Conservation (phyloP, 441 rosid species). For the Lagerstroemia fauriei region DNA sequence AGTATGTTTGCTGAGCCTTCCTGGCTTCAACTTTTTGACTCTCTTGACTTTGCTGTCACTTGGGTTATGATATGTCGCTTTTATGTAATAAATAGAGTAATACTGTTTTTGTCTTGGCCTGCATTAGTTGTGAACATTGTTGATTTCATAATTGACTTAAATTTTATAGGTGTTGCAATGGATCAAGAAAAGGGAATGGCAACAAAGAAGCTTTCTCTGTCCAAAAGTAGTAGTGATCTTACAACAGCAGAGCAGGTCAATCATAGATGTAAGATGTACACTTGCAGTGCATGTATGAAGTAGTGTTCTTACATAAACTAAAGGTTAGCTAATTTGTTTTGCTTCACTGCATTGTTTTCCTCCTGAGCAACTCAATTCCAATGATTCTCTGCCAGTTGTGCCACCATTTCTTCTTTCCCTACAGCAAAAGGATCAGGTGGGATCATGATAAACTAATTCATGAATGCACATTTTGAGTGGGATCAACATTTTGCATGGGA, state of each 20-base stretch:
- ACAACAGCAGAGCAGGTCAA: no score
- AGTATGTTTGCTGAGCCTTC: not conserved
- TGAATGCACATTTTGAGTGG: no score
- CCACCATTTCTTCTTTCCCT: not conserved
- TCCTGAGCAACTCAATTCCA: not conserved
- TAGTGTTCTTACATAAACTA: not conserved
- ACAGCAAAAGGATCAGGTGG: not conserved
- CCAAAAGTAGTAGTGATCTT: not conserved
- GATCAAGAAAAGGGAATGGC: not conserved
- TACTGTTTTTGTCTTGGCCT: not conserved
- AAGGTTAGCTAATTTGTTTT: not conserved
- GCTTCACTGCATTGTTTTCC: not conserved
- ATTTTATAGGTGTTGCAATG: not conserved
- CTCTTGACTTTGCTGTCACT: not conserved
- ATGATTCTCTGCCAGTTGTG: not conserved
- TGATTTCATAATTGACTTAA: conserved; percentile 1
- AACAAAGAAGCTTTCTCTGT: not conserved
- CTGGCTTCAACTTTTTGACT: not conserved
- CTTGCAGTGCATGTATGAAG: not conserved
- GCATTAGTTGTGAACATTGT: not conserved
- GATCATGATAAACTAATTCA: not conserved
- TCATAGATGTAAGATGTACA: not conserved
- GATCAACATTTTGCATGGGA: no score
- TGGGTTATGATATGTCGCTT: not conserved
- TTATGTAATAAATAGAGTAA: not conserved